A percentile compares a stretch with the other conserved stretches of the same genome.
phyloP scores from a whole-genome alignment of 1,284 basidiomycete species.

The Microbotryum saponariae region DNA sequence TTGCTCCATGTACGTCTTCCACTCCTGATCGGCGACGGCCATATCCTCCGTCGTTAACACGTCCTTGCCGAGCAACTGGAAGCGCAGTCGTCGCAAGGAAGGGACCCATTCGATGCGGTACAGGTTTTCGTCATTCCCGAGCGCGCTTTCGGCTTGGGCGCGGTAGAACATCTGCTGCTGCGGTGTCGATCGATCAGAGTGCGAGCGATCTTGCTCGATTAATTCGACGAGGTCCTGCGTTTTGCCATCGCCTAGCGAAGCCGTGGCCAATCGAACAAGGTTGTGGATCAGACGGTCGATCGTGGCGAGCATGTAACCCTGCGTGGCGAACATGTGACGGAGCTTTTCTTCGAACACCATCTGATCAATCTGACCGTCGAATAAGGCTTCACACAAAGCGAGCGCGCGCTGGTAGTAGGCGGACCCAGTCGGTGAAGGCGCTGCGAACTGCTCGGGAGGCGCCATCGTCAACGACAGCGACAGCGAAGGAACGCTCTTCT shows the following conservation, averaged over 20 bases:
- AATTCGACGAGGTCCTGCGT: constrained; percentile 30
- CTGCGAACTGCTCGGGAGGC: constrained; percentile 43
- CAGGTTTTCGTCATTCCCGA: constrained; percentile 37
- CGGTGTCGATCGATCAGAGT: constrained; percentile 31
- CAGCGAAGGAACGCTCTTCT: constrained; percentile 24
- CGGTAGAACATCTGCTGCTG: constrained; percentile 34
- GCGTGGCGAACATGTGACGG: constrained; percentile 91
- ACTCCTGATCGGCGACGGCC: constrained; percentile 31
- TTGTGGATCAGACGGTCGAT: constrained; percentile 34
- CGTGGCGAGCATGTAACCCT: constrained; percentile 55
- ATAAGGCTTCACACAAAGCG: constrained; percentile 86
- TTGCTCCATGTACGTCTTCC: constrained; percentile 35
- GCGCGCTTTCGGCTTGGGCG: constrained; percentile 28
- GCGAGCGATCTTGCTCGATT: constrained; percentile 34
- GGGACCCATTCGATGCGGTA: constrained; percentile 38
- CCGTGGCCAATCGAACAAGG: not conserved
- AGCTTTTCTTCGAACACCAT: constrained; percentile 87
- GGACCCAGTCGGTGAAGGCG: constrained; percentile 33
- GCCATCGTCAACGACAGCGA: constrained; percentile 45
- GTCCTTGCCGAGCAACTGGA: constrained; percentile 38
- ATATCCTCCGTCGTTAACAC: constrained; percentile 35
- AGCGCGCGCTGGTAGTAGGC: constrained; percentile 81
- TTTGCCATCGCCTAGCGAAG: constrained; percentile 22
- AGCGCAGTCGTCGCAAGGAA: constrained; percentile 22
- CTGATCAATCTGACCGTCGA: constrained; percentile 86